Percentiles rank a stretch among this genome's conserved stretches.
These are phyloP conservation scores for Paecilomyces niveus DNA, from an alignment of 2,329 filamentous ascomycete species.

Conservation along the genomic window DNA sequence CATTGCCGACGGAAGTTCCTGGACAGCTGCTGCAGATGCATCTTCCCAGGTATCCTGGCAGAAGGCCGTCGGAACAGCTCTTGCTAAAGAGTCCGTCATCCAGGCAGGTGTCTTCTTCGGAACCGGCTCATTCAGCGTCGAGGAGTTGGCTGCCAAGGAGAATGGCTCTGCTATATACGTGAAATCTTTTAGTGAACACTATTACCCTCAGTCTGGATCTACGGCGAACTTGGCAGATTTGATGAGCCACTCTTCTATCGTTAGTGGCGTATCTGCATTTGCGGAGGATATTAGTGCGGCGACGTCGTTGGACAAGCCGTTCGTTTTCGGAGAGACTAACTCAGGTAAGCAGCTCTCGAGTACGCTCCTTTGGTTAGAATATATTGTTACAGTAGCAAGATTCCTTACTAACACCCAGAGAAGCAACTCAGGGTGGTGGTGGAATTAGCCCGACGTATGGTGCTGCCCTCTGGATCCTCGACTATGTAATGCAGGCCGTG, in stretches of 20 bases:
- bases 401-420: neutral
- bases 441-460: slow-evolving; percentile 43
- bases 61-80: slow-evolving; percentile 20
- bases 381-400: no score
- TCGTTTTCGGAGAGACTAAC: slow-evolving; percentile 46
- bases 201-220: slow-evolving; percentile 37
- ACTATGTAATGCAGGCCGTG: slow-evolving; percentile 33
- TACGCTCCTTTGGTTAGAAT: no score
- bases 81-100: slow-evolving; percentile 19
- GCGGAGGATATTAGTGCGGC: slow-evolving; percentile 37
- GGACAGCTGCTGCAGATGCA: slow-evolving; percentile 26
- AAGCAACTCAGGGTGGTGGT: slow-evolving; percentile 31
- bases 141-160: slow-evolving; percentile 29
- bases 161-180: slow-evolving; percentile 32
- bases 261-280: slow-evolving; percentile 33
- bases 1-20: slow-evolving; percentile 16
- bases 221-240: slow-evolving; percentile 35
- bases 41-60: slow-evolving; percentile 28
- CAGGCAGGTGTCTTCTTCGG: slow-evolving; percentile 31
- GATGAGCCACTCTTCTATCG: slow-evolving; percentile 41
- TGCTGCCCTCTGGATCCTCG: slow-evolving; percentile 46
- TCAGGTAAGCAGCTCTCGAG: slow-evolving; percentile 28
- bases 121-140: slow-evolving; percentile 28
- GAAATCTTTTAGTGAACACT: slow-evolving; percentile 41
- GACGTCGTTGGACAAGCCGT: slow-evolving; percentile 32